These are phyloP conservation scores for Mayamaea pseudoterrestris DNA, from an alignment of 108 stramenopile genomes.

Conservation along the genomic window DNA sequence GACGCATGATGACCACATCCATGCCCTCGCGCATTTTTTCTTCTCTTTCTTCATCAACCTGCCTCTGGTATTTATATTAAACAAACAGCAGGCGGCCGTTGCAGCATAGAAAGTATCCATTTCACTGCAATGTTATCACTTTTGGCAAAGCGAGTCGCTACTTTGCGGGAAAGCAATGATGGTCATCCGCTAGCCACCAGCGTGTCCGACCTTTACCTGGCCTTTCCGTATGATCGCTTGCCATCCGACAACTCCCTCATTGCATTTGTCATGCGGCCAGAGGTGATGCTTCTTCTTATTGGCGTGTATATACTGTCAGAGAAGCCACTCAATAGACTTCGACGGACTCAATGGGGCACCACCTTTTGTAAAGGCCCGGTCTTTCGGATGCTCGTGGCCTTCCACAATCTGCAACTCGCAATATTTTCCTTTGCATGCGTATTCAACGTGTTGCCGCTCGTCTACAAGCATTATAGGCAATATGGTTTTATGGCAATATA, in stretches of 20 bases:
- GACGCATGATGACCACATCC: no score
- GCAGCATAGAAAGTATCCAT: no score
- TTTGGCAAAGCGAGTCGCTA: conserved; percentile 14
- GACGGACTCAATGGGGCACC: conserved; percentile 6
- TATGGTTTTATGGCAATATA: conserved; percentile 27
- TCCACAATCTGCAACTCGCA: conserved; percentile 37
- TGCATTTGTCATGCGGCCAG: conserved; percentile 24
- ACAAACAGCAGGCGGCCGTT: no score
- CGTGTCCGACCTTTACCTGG: conserved; percentile 16
- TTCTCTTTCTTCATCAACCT: no score
- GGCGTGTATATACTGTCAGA: conserved; percentile 22
- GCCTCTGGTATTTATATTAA: no score
- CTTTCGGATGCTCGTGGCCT: conserved; percentile 19
- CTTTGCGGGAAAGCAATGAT: conserved; percentile 26
- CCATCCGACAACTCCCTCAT: conserved; percentile 10
- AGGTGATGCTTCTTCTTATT: conserved; percentile 12
- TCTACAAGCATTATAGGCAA: conserved; percentile 12
- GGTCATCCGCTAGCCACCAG: conserved; percentile 20
- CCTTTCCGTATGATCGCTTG: conserved; percentile 39
- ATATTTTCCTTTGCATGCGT: conserved; percentile 33
- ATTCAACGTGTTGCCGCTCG: conserved; percentile 24
- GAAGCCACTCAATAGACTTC: conserved; percentile 2
- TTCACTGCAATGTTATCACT: no score
- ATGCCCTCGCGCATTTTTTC: no score
- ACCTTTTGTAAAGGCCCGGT: conserved; percentile 13